phyloP scores from a whole-genome alignment of 768 basidiomycete species.

The Kwoniella europaea region DNA sequence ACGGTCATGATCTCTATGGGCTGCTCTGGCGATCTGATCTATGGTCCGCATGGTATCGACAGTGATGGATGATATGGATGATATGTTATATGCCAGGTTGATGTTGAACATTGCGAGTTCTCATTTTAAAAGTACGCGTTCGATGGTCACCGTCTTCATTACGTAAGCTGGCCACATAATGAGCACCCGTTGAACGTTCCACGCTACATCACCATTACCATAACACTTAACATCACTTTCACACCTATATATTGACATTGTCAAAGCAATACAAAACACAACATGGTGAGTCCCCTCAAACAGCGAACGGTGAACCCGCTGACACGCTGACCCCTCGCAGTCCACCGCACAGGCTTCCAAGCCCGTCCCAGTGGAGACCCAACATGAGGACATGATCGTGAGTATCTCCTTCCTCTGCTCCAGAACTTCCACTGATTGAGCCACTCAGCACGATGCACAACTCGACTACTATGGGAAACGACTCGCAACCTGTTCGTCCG shows the following conservation, averaged over 20 bases:
- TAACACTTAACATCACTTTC: background rate
- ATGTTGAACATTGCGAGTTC: background rate
- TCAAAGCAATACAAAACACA: background rate
- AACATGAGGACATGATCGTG: constrained; percentile 99
- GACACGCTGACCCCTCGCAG: constrained; percentile 4
- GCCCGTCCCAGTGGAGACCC: constrained; percentile 75
- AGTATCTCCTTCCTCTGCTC: constrained; percentile 51
- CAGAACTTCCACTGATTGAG: too few relatives aligned
- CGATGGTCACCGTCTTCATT: too few relatives aligned
- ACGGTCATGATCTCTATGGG: constrained; percentile 36
- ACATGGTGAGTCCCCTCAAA: constrained; percentile 2
- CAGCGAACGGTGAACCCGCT: background rate
- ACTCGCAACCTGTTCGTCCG: constrained; percentile 94
- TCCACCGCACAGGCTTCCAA: constrained; percentile 31
- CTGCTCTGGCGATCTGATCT: constrained; percentile 29
- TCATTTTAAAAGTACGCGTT: too few relatives aligned
- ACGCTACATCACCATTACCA: constrained; percentile 1
- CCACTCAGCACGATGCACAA: constrained; percentile 89
- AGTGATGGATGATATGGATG: background rate
- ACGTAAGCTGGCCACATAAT: too few relatives aligned
- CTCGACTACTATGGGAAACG: constrained; percentile 97
- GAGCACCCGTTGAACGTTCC: background rate
- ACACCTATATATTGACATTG: background rate
- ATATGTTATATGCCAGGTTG: background rate
- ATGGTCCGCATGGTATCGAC: constrained; percentile 14